Evolutionary conservation across 352 stramenopile genomes (phyloP), one percentile per base, ranked within the genome.

Genomic region (Phytophthora europaea): DNA sequence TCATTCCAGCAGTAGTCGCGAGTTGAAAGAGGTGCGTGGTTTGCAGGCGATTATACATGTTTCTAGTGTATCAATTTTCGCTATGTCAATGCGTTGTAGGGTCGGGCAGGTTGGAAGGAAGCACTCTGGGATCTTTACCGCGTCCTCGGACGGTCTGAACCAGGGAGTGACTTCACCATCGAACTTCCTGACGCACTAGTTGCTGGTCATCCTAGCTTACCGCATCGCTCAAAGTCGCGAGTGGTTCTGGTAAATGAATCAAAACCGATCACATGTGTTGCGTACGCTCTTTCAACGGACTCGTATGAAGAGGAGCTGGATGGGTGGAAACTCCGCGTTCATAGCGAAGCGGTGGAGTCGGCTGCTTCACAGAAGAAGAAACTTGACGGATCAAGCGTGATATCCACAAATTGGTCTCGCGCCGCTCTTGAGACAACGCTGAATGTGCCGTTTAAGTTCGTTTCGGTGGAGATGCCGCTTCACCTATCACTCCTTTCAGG

Each of bases 231-330:
- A 50, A 93, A 94, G 67, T 92, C 94, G 43, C 85, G 89, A 53
- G 86, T 98, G 6, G 89, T 99, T 23, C 84, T 97, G 31, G 97
- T 99, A 15, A 91, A 98, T 76, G 96, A 99, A 61, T 85, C 96
- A 20, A 86, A 97, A 67, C 94, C 94, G 1, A 98, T 98, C 52
- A 99, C 97, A 23, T 97, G 93, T 10, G 97, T 99, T 69, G 96
- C 98, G 20, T 98, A 99, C 71, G 97, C 97, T 20, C 84, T 99
- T 51, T 91, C 93, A 6, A 99, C 96, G 8, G 84, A 91, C 61
- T 90, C 98, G 52, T 96, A 98, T 40, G 85, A 94, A 61, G 81
- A 94, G 28, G 81, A 94, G 31, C 45, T 95, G 22, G 76, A 83
- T 23, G 80, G 76, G 18, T 93, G 87, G 86, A 94, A 91, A 33